phyloP scores from a whole-genome alignment of 2,329 filamentous ascomycete genomes.

The Cadophora gregata region DNA sequence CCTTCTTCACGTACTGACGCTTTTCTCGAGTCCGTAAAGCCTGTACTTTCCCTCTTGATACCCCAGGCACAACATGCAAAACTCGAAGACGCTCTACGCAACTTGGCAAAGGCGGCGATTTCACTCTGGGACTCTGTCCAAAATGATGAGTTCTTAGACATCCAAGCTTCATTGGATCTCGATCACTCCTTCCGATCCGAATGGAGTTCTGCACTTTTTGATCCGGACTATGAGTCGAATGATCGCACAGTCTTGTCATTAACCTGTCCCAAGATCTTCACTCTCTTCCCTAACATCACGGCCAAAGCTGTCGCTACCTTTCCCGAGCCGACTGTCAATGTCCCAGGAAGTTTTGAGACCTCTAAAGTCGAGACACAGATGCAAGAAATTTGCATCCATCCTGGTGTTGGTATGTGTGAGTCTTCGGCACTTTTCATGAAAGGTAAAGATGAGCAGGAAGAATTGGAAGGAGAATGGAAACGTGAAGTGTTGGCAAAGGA shows the following conservation, averaged over 20 bases:
- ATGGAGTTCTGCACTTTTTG: constrained; percentile 1
- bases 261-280: neutral
- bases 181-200: neutral
- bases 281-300: constrained; percentile 3
- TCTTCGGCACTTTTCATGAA: neutral
- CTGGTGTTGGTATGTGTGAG: constrained; percentile 1
- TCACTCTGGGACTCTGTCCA: neutral
- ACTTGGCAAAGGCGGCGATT: neutral
- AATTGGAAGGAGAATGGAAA: neutral
- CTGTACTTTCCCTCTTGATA: neutral
- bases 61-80: neutral
- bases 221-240: neutral
- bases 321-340: neutral
- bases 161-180: constrained; percentile 3
- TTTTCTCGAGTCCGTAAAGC: neutral
- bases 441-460: neutral
- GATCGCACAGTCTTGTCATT: neutral
- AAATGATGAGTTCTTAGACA: neutral
- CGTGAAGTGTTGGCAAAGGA: neutral
- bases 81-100: neutral
- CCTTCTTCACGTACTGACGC: neutral
- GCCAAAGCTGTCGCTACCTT: neutral
- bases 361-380: neutral
- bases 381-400: neutral
- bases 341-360: constrained; percentile 5